Conservation (phyloP, 208 protist genomes). For the Acanthamoeba castellanii region DNA sequence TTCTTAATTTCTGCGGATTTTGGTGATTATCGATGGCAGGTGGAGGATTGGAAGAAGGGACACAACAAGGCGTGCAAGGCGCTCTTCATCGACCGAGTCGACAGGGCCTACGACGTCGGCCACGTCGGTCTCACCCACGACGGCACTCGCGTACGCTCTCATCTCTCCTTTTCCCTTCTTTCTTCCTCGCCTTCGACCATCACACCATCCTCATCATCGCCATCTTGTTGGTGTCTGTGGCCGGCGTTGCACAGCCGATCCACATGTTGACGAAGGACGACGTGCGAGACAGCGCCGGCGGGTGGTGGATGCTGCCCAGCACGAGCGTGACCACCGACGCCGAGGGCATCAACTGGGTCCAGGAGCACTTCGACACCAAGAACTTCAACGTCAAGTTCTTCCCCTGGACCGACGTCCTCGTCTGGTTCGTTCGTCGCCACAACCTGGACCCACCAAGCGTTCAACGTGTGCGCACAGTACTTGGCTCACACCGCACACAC, state of each 20-base stretch:
- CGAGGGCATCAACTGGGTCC: slow-evolving; percentile 23
- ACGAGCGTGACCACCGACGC: slow-evolving; percentile 2
- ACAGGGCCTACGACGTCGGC: slow-evolving; percentile 43
- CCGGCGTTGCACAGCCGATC: neutral
- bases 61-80: slow-evolving; percentile 12
- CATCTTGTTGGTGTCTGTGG: neutral
- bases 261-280: slow-evolving; percentile 58
- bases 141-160: neutral
- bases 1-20: too few relatives aligned
- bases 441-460: too few relatives aligned
- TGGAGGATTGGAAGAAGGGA: slow-evolving; percentile 49
- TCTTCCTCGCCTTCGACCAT: neutral
- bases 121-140: slow-evolving; percentile 6
- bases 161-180: neutral
- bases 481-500: neutral
- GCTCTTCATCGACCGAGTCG: slow-evolving; percentile 52
- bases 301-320: slow-evolving; percentile 61
- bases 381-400: slow-evolving; percentile 70
- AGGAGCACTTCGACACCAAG: slow-evolving; percentile 52
- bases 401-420: slow-evolving; percentile 50
- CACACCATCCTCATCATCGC: neutral
- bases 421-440: neutral
- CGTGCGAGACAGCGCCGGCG: slow-evolving; percentile 46
- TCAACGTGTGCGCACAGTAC: neutral
- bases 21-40: neutral